These are phyloP conservation scores for Penicillium olsonii DNA, from an alignment of 2,329 filamentous ascomycete species.

Conservation along the genomic window DNA sequence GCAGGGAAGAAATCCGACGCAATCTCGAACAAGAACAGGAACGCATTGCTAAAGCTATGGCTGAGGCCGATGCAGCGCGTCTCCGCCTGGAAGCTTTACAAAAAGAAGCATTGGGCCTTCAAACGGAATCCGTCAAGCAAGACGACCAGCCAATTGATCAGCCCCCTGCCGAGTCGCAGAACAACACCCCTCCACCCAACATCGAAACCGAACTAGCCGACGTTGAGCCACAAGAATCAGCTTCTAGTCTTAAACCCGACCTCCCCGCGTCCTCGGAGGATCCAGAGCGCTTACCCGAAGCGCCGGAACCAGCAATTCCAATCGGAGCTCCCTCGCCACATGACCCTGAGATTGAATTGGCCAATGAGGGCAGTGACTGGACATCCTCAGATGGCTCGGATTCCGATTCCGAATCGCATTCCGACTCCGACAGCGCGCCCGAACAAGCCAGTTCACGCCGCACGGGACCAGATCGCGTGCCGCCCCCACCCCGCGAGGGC, in stretches of 20 bases:
- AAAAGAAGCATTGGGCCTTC: constrained; percentile 21
- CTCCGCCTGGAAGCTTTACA: constrained; percentile 36
- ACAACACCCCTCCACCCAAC: no score
- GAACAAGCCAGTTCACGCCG: constrained; percentile 45
- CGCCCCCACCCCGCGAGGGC: constrained; percentile 39
- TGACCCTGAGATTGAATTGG: constrained; percentile 14
- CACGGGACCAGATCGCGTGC: constrained; percentile 41
- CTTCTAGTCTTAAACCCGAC: background rate
- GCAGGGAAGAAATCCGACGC: constrained; percentile 44
- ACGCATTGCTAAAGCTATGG: constrained; percentile 47
- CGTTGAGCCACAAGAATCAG: background rate
- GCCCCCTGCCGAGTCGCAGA: background rate
- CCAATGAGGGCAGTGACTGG: constrained; percentile 35
- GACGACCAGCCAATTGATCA: background rate
- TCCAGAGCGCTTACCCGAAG: background rate
- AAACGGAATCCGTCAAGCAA: background rate
- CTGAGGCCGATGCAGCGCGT: constrained; percentile 42
- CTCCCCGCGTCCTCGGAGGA: background rate
- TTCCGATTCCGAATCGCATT: constrained; percentile 21
- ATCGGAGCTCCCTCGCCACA: background rate
- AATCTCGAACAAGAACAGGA: constrained; percentile 67
- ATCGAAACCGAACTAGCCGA: background rate
- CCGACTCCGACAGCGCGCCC: constrained; percentile 38
- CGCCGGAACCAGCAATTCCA: no score
- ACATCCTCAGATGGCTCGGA: constrained; percentile 43